These are phyloP conservation scores for Xylariales sp. DNA, from an alignment of 2,329 filamentous ascomycete species.

Conservation along the genomic window DNA sequence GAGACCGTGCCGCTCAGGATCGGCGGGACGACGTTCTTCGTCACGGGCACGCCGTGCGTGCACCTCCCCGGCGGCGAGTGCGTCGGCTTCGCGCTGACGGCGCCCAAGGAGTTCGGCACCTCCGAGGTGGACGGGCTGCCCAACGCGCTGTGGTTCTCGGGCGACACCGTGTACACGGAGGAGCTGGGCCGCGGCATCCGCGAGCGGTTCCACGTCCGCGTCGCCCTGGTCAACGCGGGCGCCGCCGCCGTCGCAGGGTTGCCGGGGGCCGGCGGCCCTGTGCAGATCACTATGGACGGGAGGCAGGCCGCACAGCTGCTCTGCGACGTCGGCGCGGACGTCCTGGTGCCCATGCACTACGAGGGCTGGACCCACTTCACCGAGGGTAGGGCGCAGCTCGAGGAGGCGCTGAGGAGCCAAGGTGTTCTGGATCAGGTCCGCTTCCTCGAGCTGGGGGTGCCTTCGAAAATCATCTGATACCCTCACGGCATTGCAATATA, in stretches of 20 bases:
- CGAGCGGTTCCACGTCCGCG: conserved; percentile 29
- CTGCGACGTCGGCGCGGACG: conserved; percentile 32
- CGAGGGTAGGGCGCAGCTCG: conserved; percentile 26
- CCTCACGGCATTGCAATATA: too few relatives aligned
- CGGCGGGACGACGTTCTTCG: conserved; percentile 27
- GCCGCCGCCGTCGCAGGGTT: conserved; percentile 21
- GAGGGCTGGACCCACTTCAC: conserved; percentile 42
- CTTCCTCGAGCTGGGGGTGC: conserved; percentile 30
- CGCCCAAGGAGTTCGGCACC: conserved; percentile 30
- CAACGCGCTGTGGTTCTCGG: conserved; percentile 44
- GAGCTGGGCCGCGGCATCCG: conserved; percentile 31
- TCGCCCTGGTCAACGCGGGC: conserved; percentile 38
- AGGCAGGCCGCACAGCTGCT: conserved; percentile 33
- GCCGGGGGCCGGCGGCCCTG: conserved; percentile 14
- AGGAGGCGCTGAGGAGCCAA: conserved; percentile 25
- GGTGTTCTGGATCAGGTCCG: conserved; percentile 27
- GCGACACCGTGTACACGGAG: conserved; percentile 42
- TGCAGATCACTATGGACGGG: conserved; percentile 41
- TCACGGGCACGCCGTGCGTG: conserved; percentile 38
- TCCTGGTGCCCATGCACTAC: conserved; percentile 42
- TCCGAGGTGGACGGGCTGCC: conserved; percentile 29
- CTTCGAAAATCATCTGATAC: too few relatives aligned
- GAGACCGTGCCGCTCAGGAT: conserved; percentile 23
- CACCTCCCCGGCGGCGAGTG: conserved; percentile 34
- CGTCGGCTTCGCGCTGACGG: conserved; percentile 36